Percentiles rank a stretch among this genome's conserved stretches.
phyloP scores from a whole-genome alignment of 2,329 filamentous ascomycete genomes.

The Arthroderma sp. region DNA sequence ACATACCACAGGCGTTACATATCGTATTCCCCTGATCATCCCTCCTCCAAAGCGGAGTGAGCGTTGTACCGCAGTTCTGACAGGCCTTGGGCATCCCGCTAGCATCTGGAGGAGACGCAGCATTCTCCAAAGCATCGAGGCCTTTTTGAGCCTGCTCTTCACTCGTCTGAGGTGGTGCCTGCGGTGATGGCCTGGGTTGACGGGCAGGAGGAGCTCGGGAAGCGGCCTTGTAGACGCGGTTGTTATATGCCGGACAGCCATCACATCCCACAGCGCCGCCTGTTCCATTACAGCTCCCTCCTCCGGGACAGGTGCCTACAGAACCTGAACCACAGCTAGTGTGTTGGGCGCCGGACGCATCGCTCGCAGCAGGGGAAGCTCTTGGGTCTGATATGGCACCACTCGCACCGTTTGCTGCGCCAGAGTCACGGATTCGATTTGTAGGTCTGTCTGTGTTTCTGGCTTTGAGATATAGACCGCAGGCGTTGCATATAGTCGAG shows the following conservation, averaged over 20 bases:
- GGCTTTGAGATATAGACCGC: slow-evolving; percentile 86
- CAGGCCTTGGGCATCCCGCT: slow-evolving; percentile 66
- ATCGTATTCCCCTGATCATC: slow-evolving; percentile 94
- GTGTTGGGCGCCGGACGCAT: slow-evolving; percentile 19
- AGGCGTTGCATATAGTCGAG: slow-evolving; percentile 94
- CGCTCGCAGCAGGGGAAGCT: slow-evolving; percentile 26
- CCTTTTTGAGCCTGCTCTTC: slow-evolving; percentile 14
- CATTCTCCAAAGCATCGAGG: slow-evolving; percentile 19
- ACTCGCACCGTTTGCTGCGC: slow-evolving; percentile 15
- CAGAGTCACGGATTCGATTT: slow-evolving; percentile 67
- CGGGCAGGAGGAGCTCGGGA: slow-evolving; percentile 33
- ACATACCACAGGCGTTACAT: slow-evolving; percentile 92
- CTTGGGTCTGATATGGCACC: slow-evolving; percentile 10
- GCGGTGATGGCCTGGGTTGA: slow-evolving; percentile 23
- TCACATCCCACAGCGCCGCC: slow-evolving; percentile 90
- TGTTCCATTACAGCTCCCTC: slow-evolving; percentile 89
- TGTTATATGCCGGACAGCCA: slow-evolving; percentile 95
- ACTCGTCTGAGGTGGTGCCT: slow-evolving; percentile 19
- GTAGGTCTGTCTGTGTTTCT: slow-evolving; percentile 83
- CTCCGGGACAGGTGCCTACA: slow-evolving; percentile 85
- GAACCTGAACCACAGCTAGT: slow-evolving; percentile 24
- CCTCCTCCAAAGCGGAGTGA: slow-evolving; percentile 88
- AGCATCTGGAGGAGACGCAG: slow-evolving; percentile 18
- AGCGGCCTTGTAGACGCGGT: slow-evolving; percentile 78
- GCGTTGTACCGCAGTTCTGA: slow-evolving; percentile 92